phyloP scores from a whole-genome alignment of 2,329 filamentous ascomycete species.

The Bimuria novae-zelandiae region DNA sequence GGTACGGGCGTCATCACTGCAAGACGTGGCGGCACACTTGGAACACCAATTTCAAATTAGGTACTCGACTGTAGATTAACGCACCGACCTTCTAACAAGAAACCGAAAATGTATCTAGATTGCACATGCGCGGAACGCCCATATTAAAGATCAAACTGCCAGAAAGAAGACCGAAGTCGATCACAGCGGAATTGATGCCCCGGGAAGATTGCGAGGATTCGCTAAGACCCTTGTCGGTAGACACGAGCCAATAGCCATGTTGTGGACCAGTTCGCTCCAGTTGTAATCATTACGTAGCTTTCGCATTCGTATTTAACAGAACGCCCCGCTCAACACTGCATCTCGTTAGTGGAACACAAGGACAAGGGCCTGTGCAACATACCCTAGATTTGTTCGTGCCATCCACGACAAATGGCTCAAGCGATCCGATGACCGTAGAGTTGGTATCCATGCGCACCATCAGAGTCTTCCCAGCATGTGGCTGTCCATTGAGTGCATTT shows the following conservation, averaged over 20 bases:
- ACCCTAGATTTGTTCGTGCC: constrained; percentile 30
- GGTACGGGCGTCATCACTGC: too few relatives aligned
- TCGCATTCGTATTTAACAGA: too few relatives aligned
- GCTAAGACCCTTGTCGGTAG: too few relatives aligned
- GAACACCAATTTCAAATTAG: too few relatives aligned
- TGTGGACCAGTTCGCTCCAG: too few relatives aligned
- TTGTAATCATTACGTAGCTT: too few relatives aligned
- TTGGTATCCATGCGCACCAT: constrained; percentile 42
- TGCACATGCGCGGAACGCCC: not conserved
- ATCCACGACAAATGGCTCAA: constrained; percentile 37
- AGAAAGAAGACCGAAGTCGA: not conserved
- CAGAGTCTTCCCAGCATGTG: constrained; percentile 38
- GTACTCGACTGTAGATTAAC: not conserved
- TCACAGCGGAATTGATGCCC: not conserved
- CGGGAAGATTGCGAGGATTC: too few relatives aligned
- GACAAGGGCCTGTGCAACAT: constrained; percentile 9
- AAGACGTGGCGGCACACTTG: not conserved
- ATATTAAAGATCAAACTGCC: not conserved
- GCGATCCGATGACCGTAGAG: constrained; percentile 37
- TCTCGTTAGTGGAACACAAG: constrained; percentile 13
- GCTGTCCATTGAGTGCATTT: constrained; percentile 28
- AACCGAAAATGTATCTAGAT: not conserved
- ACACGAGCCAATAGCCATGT: not conserved
- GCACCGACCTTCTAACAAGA: not conserved
- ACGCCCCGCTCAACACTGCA: constrained; percentile 13